phyloP scores from a whole-genome alignment of 2,329 filamentous ascomycete genomes.

The Aspergillus cejpii region DNA sequence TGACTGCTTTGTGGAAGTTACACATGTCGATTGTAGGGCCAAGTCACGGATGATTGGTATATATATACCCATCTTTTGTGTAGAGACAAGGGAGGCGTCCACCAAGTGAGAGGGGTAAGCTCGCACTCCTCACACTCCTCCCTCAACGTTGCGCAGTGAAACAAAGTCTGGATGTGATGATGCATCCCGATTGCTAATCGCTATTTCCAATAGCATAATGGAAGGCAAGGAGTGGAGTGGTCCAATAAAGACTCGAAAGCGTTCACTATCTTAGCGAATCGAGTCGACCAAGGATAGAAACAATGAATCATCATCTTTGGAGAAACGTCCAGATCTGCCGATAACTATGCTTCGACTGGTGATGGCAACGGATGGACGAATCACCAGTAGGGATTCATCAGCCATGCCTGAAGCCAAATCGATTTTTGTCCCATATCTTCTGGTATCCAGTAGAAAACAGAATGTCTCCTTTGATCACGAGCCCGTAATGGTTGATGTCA shows the following conservation, averaged over 20 bases:
- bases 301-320: slow-evolving; percentile 7
- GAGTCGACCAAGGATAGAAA: neutral
- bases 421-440: neutral
- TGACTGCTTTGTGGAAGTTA: too few species aligned
- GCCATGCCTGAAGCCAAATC: neutral
- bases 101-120: slow-evolving; percentile 12
- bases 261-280: neutral
- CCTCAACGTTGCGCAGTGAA: slow-evolving; percentile 6
- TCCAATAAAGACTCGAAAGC: slow-evolving; percentile 9
- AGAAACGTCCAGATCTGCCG: neutral
- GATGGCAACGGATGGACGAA: neutral
- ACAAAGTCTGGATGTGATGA: slow-evolving; percentile 8
- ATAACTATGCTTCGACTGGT: neutral
- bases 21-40: too few species aligned
- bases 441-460: neutral
- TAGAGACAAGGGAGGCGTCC: neutral
- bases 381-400: neutral
- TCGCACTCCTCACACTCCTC: neutral
- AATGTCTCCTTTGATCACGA: neutral
- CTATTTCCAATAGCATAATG: neutral
- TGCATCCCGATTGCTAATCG: slow-evolving; percentile 2
- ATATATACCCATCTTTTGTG: neutral
- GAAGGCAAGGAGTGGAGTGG: slow-evolving; percentile 1
- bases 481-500: slow-evolving; percentile 13
- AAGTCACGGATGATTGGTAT: neutral